Evolutionary conservation across 768 basidiomycete genomes (phyloP).

Genomic region (Auriscalpium microsporum): DNA sequence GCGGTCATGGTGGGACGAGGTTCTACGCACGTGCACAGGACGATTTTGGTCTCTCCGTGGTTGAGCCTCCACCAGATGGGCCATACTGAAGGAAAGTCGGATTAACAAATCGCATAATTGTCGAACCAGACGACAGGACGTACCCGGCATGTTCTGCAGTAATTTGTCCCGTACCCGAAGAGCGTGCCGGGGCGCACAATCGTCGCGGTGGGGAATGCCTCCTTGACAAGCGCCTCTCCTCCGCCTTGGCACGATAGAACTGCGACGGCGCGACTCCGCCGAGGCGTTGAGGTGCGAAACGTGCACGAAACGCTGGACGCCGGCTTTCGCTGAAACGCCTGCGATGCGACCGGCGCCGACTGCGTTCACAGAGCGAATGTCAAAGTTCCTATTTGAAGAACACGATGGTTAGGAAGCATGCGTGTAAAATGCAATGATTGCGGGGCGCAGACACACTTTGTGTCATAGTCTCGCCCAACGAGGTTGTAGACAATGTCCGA

Average conservation of each 20-base stretch:
- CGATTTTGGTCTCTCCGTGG: conserved; percentile 38
- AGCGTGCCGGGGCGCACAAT: conserved; percentile 79
- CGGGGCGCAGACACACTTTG: conserved; percentile 54
- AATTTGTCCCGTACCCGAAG: conserved; percentile 93
- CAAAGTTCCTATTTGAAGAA: conserved; percentile 66
- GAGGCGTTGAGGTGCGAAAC: conserved; percentile 93
- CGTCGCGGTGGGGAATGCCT: conserved; percentile 77
- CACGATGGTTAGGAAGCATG: not conserved
- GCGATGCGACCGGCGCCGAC: conserved; percentile 82
- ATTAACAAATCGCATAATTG: not conserved
- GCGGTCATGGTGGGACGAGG: conserved; percentile 7
- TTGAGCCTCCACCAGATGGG: conserved; percentile 95
- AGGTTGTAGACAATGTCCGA: conserved; percentile 97
- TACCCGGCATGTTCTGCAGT: conserved; percentile 85
- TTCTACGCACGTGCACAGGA: conserved; percentile 74
- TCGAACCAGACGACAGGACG: conserved; percentile 26
- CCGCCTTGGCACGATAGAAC: conserved; percentile 85
- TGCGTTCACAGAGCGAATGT: conserved; percentile 73
- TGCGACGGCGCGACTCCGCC: conserved; percentile 64
- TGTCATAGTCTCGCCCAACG: conserved; percentile 88
- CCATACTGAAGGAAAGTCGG: conserved; percentile 47
- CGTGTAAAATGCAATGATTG: not conserved
- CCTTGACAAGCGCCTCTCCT: conserved; percentile 79
- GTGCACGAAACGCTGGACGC: conserved; percentile 83
- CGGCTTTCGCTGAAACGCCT: conserved; percentile 61